Evolutionary conservation across 306 rosid species (phyloP).

Genomic region (Corylus americana): DNA sequence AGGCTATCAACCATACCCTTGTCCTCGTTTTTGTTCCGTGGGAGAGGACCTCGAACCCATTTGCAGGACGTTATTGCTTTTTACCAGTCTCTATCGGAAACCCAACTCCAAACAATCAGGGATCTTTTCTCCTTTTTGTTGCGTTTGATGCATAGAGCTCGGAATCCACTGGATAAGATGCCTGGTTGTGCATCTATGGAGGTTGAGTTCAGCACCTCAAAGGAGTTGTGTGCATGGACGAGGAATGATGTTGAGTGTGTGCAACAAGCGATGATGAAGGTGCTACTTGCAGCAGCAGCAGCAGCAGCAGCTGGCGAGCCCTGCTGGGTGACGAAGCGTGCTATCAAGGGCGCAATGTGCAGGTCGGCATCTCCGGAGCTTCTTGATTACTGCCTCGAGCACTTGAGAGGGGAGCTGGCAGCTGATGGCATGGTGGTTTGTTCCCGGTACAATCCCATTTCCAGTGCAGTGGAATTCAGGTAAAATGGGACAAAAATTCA

Average conservation of each 20-base stretch:
- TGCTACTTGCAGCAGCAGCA: conserved; percentile 47
- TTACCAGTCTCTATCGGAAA: conserved; percentile 53
- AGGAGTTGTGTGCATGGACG: conserved; percentile 49
- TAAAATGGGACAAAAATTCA: conserved; percentile 11
- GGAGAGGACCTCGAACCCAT: conserved; percentile 42
- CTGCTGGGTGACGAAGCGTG: conserved; percentile 52
- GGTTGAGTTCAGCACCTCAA: conserved; percentile 23
- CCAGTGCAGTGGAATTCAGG: conserved; percentile 61
- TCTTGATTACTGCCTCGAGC: conserved; percentile 59
- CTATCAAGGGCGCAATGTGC: conserved; percentile 60
- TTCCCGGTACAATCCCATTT: conserved; percentile 46
- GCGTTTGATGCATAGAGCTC: conserved; percentile 26
- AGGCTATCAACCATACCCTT: conserved; percentile 43
- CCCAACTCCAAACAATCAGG: conserved; percentile 46
- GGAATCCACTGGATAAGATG: conserved; percentile 15
- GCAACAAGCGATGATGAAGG: conserved; percentile 54
- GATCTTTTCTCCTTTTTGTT: conserved; percentile 60
- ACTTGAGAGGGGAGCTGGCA: conserved; percentile 51
- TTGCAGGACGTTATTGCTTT: conserved; percentile 53
- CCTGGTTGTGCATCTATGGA: conserved; percentile 9
- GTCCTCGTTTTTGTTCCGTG: conserved; percentile 42
- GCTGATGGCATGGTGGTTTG: conserved; percentile 48
- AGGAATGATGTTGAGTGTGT: conserved; percentile 55
- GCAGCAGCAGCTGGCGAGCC: conserved; percentile 28
- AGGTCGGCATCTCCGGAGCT: conserved; percentile 54